Base-by-base conservation (phyloP, 306 rosid genomes). In the Quercus engelmannii region DNA sequence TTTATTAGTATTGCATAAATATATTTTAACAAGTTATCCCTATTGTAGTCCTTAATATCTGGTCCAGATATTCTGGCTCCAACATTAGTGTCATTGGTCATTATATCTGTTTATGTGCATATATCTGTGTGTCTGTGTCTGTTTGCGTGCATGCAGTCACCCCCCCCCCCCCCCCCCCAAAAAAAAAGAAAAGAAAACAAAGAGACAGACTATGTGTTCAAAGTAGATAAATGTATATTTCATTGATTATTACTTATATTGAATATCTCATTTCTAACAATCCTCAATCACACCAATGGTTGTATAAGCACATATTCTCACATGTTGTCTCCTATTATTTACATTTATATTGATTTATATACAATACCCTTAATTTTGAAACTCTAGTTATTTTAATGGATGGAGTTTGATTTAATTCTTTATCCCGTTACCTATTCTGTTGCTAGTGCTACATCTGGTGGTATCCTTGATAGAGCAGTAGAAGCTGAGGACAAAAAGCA, bases 381-480 rank as follows among this genome's bases (percentile, higher is more conserved):
- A 64, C 70, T 19, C 52, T 68, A 35, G 72, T 19, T 67, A n/a
- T 10, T 35, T n/a, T 28, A 4, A n/a, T 5, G 52, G 8, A 19
- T 61, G 33, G 49, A 35, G 49, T 71, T 46, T 76, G 33, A 38
- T 65, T 33, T 12, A 49, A 74, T 4, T 74, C 1, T 43, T 20
- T 35, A 35, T 68, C 23, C 58, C 13, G 55, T 58, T 49, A 1
- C 55, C 49, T 41, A n/a, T 78, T 58, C 15, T 54, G 17, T 84
- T 71, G 78, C 25, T 77, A 88, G 92, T 86, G 86, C 92, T 72
- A 86, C 92, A 33, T 81, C 92, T 5, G 92, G 92, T 6, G 92
- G 92, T 76, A 88, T 88, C 69, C 90, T 88, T 65, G 92, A 88
- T 77, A 84, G 78, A 82, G 92, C 92, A 74, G 52, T 88, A 31